Percentiles rank a stretch among this genome's conserved stretches.
These are phyloP conservation scores for Arthrobotrys entomopaga DNA, from an alignment of 2,329 filamentous ascomycete species.

Conservation along the genomic window DNA sequence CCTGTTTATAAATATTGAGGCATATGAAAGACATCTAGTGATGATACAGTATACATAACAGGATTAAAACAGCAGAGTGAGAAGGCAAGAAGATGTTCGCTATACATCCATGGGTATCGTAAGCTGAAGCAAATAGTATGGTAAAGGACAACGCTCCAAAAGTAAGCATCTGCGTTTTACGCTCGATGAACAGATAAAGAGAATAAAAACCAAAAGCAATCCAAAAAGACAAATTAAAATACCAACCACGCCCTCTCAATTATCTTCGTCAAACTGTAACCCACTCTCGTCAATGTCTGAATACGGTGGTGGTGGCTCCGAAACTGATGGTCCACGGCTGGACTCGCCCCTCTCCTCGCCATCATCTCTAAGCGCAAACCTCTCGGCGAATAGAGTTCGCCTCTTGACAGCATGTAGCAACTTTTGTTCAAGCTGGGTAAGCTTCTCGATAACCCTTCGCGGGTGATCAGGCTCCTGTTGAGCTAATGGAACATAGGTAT, in stretches of 20 bases:
- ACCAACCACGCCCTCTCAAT: not conserved
- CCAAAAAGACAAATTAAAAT: not conserved
- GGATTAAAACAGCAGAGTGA: slow-evolving; percentile 10
- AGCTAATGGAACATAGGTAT: slow-evolving; percentile 28
- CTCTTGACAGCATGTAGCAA: slow-evolving; percentile 48
- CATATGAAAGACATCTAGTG: slow-evolving; percentile 39
- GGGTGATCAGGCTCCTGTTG: slow-evolving; percentile 41
- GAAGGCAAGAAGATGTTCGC: slow-evolving; percentile 22
- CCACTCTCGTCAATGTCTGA: slow-evolving; percentile 47
- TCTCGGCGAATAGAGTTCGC: slow-evolving; percentile 40
- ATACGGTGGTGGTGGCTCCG: slow-evolving; percentile 50
- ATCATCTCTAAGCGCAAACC: slow-evolving; percentile 34
- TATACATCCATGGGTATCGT: slow-evolving; percentile 53
- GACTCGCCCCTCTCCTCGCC: slow-evolving; percentile 47
- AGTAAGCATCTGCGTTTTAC: slow-evolving; percentile 13
- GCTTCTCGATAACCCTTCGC: slow-evolving; percentile 45
- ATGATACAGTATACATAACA: slow-evolving; percentile 16
- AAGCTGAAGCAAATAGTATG: slow-evolving; percentile 25
- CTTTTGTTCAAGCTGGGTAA: slow-evolving; percentile 49
- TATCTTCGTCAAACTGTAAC: slow-evolving; percentile 47
- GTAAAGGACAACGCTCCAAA: slow-evolving; percentile 25
- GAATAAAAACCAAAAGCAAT: not conserved
- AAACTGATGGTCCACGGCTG: slow-evolving; percentile 46
- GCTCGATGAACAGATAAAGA: slow-evolving; percentile 19
- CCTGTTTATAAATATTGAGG: slow-evolving; percentile 16